A percentile compares a stretch with the other conserved stretches of the same genome.
These are phyloP conservation scores for Aspergillus fijiensis DNA, from an alignment of 2,329 filamentous ascomycete genomes.

Conservation along the genomic window DNA sequence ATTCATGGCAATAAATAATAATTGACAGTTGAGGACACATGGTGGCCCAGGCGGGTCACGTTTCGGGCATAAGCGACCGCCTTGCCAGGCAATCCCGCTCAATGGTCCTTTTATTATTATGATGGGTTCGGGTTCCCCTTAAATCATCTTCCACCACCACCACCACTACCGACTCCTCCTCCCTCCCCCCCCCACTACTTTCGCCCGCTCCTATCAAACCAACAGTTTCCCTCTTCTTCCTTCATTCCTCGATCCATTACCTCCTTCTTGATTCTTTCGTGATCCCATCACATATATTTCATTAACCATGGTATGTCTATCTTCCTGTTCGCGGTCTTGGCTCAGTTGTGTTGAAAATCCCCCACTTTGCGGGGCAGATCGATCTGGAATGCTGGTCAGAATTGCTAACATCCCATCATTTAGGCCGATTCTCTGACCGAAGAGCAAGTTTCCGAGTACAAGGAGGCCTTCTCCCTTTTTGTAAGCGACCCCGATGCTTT, in stretches of 20 bases:
- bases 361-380: conserved; percentile 38
- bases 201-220: conserved; percentile 7
- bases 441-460: conserved; percentile 99
- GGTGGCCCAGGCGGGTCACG: conserved; percentile 22
- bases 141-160: conserved; percentile 19
- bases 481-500: conserved; percentile 62
- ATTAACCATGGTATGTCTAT: conserved; percentile 35
- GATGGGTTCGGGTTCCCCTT: conserved; percentile 23
- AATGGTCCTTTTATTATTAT: conserved; percentile 19
- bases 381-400: conserved; percentile 20
- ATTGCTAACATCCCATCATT: conserved; percentile 29
- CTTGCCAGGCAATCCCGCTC: conserved; percentile 20
- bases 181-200: conserved; percentile 20
- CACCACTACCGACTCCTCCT: conserved; percentile 20
- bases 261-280: background rate
- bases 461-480: conserved; percentile 99
- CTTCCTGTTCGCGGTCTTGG: conserved; percentile 2
- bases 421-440: conserved; percentile 98
- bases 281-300: background rate
- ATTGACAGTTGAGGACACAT: conserved; percentile 2
- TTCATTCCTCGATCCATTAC: background rate
- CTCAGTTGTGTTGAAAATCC: conserved; percentile 20
- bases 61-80: conserved; percentile 24
- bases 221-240: conserved; percentile 14
- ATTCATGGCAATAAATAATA: background rate